These are phyloP conservation scores for Diaporthe batatas DNA, from an alignment of 2,329 filamentous ascomycete genomes.

Conservation along the genomic window DNA sequence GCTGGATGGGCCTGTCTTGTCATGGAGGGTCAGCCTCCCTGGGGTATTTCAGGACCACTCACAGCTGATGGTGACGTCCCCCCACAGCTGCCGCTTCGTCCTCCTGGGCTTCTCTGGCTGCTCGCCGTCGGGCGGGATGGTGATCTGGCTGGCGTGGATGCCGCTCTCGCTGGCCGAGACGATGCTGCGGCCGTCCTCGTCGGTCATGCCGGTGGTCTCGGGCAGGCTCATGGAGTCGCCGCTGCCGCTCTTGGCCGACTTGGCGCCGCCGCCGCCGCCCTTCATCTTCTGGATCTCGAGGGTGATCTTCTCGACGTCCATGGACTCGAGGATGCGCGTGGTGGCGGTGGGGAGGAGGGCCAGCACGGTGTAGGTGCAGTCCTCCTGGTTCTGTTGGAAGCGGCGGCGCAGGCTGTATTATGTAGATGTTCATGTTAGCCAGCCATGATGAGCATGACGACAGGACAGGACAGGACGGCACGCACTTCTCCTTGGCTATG, in stretches of 20 bases:
- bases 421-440: too few relatives aligned
- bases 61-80: conserved; percentile 97
- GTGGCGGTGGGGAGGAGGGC: conserved; percentile 93
- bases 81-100: conserved; percentile 95
- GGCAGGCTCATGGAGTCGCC: conserved; percentile 71
- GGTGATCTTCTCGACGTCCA: conserved; percentile 93
- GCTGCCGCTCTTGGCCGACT: conserved; percentile 56
- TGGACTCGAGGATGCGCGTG: conserved; percentile 85
- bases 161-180: conserved; percentile 84
- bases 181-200: conserved; percentile 86
- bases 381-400: conserved; percentile 99
- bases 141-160: conserved; percentile 84
- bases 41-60: conserved; percentile 58
- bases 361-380: conserved; percentile 98
- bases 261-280: conserved; percentile 68
- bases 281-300: conserved; percentile 96
- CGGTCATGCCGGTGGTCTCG: conserved; percentile 77
- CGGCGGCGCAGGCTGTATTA: conserved; percentile 84
- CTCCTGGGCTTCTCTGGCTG: conserved; percentile 69
- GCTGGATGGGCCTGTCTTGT: neutral
- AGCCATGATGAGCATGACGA: conserved; percentile 21
- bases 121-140: conserved; percentile 64
- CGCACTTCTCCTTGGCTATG: conserved; percentile 96
- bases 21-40: too few relatives aligned
- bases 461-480: conserved; percentile 8